A percentile compares a stretch with the other conserved stretches of the same genome.
phyloP scores from a whole-genome alignment of 2,329 filamentous ascomycete species.

The Exserohilum turcica region DNA sequence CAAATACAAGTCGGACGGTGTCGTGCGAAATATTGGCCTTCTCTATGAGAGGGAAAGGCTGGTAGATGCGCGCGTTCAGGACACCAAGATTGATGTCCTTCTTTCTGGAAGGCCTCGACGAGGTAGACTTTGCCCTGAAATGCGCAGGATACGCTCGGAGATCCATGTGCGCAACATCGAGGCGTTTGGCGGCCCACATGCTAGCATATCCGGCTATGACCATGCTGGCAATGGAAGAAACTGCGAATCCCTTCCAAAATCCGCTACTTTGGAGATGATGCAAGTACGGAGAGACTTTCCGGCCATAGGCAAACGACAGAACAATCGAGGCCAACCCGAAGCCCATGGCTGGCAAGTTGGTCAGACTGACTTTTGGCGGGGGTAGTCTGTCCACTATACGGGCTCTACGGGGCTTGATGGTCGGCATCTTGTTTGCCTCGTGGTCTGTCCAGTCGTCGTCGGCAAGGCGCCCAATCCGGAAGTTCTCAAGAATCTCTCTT shows the following conservation, averaged over 20 bases:
- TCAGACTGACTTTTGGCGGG: constrained; percentile 11
- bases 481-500: constrained; percentile 49
- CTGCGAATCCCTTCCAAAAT: constrained; percentile 22
- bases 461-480: constrained; percentile 35
- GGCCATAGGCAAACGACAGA: constrained; percentile 8
- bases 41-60: constrained; percentile 51
- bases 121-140: constrained; percentile 16
- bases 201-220: constrained; percentile 12
- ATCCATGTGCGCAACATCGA: constrained; percentile 20
- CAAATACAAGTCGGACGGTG: constrained; percentile 35
- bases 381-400: constrained; percentile 21
- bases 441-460: constrained; percentile 24
- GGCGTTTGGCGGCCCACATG: constrained; percentile 15
- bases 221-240: constrained; percentile 16
- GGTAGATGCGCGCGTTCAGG: constrained; percentile 57
- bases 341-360: constrained; percentile 9
- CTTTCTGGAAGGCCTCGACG: constrained; percentile 10
- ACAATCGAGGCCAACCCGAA: constrained; percentile 11
- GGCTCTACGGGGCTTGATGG: constrained; percentile 26
- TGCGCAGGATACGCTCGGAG: constrained; percentile 21
- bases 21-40: constrained; percentile 23
- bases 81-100: constrained; percentile 48
- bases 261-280: constrained; percentile 14
- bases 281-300: constrained; percentile 11
- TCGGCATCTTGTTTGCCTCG: constrained; percentile 45